Evolutionary conservation across 2,329 filamentous ascomycete genomes (phyloP).

Genomic region (Laburnicola sp.): DNA sequence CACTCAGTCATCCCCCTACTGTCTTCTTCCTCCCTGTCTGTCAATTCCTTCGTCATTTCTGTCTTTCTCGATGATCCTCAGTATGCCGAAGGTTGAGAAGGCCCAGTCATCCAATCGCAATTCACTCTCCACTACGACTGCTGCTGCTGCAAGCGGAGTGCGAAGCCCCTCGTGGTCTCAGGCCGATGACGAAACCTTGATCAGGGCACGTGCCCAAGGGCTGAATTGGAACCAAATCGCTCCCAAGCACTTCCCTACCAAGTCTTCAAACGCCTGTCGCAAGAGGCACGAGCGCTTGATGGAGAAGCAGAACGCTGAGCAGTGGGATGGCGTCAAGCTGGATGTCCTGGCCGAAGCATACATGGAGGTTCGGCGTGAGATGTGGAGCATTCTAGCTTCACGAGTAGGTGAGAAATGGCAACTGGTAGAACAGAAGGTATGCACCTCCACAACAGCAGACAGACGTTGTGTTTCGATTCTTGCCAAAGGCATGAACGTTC

Average conservation of each 20-base stretch:
- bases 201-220: constrained; percentile 69
- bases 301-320: constrained; percentile 68
- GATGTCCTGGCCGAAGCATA: constrained; percentile 74
- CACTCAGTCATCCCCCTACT: constrained; percentile 22
- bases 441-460: not conserved
- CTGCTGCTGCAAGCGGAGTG: constrained; percentile 7
- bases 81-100: constrained; percentile 53
- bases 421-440: constrained; percentile 75
- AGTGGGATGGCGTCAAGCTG: constrained; percentile 75
- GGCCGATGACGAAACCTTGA: constrained; percentile 70
- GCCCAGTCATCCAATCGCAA: constrained; percentile 32
- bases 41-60: constrained; percentile 19
- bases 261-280: constrained; percentile 77
- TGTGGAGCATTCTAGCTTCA: constrained; percentile 73
- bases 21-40: constrained; percentile 17
- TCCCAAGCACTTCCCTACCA: constrained; percentile 70
- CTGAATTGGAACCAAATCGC: constrained; percentile 83
- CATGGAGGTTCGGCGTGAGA: constrained; percentile 73
- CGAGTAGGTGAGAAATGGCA: constrained; percentile 56
- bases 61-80: constrained; percentile 32
- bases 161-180: constrained; percentile 62
- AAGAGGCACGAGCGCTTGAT: constrained; percentile 82
- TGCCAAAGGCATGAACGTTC: too few relatives aligned
- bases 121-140: constrained; percentile 33
- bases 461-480: not conserved